Percentiles rank a stretch among this genome's conserved stretches.
Evolutionary conservation across 441 rosid genomes (phyloP).

Genomic region (Isatis lusitanica): DNA sequence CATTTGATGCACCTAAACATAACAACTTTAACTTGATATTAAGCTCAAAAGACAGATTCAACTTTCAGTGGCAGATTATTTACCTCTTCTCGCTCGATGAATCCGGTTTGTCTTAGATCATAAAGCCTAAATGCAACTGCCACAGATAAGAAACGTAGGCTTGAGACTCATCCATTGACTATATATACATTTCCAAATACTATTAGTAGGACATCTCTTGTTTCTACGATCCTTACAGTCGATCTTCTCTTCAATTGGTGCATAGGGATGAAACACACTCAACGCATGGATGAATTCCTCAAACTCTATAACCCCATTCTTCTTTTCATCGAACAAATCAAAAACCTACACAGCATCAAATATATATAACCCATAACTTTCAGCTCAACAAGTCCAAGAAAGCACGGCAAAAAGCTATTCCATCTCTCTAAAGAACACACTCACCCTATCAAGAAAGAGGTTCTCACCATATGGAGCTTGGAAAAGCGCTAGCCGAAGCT

Average conservation of each 20-base stretch:
- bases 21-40: neutral
- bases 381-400: conserved; percentile 8
- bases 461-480: conserved; percentile 56
- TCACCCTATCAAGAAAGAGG: conserved; percentile 68
- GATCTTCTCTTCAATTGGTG: conserved; percentile 71
- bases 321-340: conserved; percentile 78
- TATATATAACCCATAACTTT: neutral
- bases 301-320: conserved; percentile 84
- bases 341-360: conserved; percentile 50
- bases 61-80: conserved; percentile 20
- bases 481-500: conserved; percentile 69
- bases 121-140: conserved; percentile 88
- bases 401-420: neutral
- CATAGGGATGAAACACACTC: conserved; percentile 73
- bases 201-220: neutral
- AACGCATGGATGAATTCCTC: conserved; percentile 80
- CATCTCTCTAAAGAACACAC: neutral
- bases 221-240: conserved; percentile 55
- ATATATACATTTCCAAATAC: neutral
- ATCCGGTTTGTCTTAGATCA: conserved; percentile 84
- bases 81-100: conserved; percentile 82
- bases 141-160: conserved; percentile 11
- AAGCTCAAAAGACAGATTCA: neutral
- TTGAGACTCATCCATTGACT: neutral
- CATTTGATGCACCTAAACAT: conserved; percentile 74